These are phyloP conservation scores for Metarhizium album DNA, from an alignment of 2,329 filamentous ascomycete species.

Conservation along the genomic window DNA sequence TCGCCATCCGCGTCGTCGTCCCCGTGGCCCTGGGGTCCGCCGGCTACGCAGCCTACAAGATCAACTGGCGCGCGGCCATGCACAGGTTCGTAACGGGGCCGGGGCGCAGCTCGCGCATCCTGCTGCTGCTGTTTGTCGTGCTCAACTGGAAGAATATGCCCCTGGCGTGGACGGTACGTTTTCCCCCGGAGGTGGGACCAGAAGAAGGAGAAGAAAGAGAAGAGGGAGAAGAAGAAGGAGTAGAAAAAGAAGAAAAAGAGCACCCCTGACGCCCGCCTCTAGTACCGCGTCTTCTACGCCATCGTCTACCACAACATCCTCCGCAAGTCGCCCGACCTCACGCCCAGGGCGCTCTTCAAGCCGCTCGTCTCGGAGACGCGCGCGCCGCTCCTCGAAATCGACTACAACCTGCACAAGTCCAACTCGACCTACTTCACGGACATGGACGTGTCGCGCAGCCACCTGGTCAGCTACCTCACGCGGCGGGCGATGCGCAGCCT, in stretches of 20 bases:
- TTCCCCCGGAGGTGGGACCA: too few species aligned
- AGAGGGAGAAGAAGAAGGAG: too few species aligned
- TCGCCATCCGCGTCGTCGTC: conserved; percentile 28
- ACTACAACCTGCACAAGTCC: conserved; percentile 78
- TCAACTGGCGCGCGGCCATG: conserved; percentile 29
- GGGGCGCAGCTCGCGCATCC: conserved; percentile 40
- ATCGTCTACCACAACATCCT: conserved; percentile 43
- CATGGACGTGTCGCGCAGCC: conserved; percentile 72
- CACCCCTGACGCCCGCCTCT: too few species aligned
- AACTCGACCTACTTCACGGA: conserved; percentile 83
- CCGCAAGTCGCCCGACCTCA: conserved; percentile 35
- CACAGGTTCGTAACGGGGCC: conserved; percentile 41
- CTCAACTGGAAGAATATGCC: conserved; percentile 67
- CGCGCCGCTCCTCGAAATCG: conserved; percentile 64
- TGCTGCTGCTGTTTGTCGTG: conserved; percentile 44
- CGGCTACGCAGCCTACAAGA: conserved; percentile 35
- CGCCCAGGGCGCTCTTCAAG: conserved; percentile 59
- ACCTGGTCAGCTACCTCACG: conserved; percentile 62
- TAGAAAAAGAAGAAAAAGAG: too few species aligned
- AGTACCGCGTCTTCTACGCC: conserved; percentile 49
- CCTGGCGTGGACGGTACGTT: conserved; percentile 62
- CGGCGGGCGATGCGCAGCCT: conserved; percentile 27
- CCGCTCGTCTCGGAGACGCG: conserved; percentile 57
- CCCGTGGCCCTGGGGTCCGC: conserved; percentile 30
- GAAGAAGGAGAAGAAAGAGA: too few species aligned